phyloP scores from a whole-genome alignment of 208 protist species.

The Zelonia costaricensis region DNA sequence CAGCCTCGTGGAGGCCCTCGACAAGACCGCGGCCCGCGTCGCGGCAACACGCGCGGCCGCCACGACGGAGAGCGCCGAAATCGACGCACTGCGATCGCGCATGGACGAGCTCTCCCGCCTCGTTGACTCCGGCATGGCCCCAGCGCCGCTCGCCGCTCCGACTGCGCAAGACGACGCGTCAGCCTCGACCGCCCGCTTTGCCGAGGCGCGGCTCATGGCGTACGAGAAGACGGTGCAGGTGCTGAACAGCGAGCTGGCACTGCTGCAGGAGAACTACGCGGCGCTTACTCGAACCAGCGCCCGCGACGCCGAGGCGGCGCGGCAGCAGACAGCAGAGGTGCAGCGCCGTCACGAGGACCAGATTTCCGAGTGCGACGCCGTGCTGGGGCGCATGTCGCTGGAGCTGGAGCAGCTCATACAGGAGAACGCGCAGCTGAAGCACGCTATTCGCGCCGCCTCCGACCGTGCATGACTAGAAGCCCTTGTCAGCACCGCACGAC shows the following conservation, averaged over 20 bases:
- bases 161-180: not conserved
- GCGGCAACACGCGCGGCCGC: not conserved
- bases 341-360: constrained; percentile 28
- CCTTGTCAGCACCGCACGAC: no score
- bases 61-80: constrained; percentile 3
- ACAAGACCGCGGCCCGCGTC: not conserved
- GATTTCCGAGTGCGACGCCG: constrained; percentile 59
- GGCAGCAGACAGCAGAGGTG: constrained; percentile 2
- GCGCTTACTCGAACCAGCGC: constrained; percentile 19
- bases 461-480: not conserved
- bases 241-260: constrained; percentile 57
- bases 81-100: constrained; percentile 6
- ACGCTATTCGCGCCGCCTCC: constrained; percentile 16
- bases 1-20: constrained; percentile 15
- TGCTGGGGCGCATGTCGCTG: constrained; percentile 48
- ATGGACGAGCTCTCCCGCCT: constrained; percentile 16
- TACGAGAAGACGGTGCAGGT: constrained; percentile 53
- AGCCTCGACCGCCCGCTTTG: constrained; percentile 2
- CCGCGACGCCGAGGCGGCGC: constrained; percentile 7
- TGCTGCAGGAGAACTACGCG: constrained; percentile 33
- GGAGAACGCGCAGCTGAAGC: constrained; percentile 68
- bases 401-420: constrained; percentile 70
- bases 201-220: constrained; percentile 29
- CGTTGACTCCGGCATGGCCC: not conserved
- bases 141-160: not conserved